These are phyloP conservation scores for Candida methanosorbosa DNA, from an alignment of 805 yeast genomes.

Conservation along the genomic window DNA sequence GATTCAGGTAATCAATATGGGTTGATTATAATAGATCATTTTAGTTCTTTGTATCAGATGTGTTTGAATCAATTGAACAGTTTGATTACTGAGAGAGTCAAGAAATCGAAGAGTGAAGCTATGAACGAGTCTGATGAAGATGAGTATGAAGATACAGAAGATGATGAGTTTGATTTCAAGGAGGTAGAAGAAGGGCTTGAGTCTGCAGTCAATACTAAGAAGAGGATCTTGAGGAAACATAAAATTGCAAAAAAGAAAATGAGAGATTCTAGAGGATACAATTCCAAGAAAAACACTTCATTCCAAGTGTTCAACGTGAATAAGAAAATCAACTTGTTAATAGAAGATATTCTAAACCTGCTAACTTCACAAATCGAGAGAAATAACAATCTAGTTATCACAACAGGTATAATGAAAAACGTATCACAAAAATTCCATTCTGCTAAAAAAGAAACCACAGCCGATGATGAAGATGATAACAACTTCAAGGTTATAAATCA, in stretches of 20 bases:
- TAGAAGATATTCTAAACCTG: slow-evolving; percentile 12
- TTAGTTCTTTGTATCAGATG: slow-evolving; percentile 15
- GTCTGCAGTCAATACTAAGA: too few relatives aligned
- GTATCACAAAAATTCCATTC: slow-evolving; percentile 14
- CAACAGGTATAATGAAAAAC: slow-evolving; percentile 20
- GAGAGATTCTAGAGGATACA: background rate
- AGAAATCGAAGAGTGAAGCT: too few relatives aligned
- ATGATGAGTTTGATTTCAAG: background rate
- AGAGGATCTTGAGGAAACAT: background rate
- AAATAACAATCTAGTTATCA: slow-evolving; percentile 11
- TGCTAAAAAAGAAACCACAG: slow-evolving; percentile 1
- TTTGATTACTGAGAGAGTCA: background rate
- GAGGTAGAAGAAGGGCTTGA: too few relatives aligned
- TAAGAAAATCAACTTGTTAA: slow-evolving; percentile 11
- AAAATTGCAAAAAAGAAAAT: background rate
- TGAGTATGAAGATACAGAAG: slow-evolving; percentile 7
- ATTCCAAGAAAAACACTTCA: background rate
- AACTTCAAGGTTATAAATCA: slow-evolving; percentile 9
- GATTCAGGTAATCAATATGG: slow-evolving; percentile 8
- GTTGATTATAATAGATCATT: slow-evolving; percentile 19
- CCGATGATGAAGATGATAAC: background rate
- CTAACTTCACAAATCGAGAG: slow-evolving; percentile 8
- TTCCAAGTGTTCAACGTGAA: slow-evolving; percentile 10
- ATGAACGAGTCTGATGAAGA: background rate
- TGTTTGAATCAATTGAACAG: slow-evolving; percentile 2